Percentiles rank a stretch among this genome's conserved stretches.
phyloP scores from a whole-genome alignment of 805 yeast species.

The Yarrowia sp. region DNA sequence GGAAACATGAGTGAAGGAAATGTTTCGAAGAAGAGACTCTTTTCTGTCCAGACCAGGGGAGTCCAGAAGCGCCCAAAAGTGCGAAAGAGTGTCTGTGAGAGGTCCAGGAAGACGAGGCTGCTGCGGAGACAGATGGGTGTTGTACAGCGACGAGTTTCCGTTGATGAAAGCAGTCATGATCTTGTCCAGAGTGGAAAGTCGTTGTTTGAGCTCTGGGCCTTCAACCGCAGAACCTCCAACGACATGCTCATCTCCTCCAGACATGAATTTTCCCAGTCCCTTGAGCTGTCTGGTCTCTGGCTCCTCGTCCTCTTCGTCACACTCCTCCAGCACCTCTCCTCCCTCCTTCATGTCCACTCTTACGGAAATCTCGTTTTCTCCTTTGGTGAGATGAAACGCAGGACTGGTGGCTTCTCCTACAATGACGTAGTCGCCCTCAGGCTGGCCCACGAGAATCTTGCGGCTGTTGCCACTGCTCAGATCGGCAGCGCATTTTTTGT shows the following conservation, averaged over 20 bases:
- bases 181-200: background rate
- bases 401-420: slow-evolving; percentile 1
- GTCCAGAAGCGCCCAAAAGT: slow-evolving; percentile 7
- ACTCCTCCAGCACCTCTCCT: background rate
- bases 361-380: background rate
- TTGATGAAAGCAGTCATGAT: slow-evolving; percentile 8
- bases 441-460: slow-evolving; percentile 6
- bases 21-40: background rate
- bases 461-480: background rate
- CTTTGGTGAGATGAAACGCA: background rate
- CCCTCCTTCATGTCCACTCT: background rate
- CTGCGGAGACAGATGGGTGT: slow-evolving; percentile 2
- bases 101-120: slow-evolving; percentile 1
- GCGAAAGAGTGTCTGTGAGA: background rate
- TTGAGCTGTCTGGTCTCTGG: background rate
- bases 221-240: background rate
- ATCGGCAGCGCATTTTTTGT: background rate
- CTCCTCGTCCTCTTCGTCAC: background rate
- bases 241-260: background rate
- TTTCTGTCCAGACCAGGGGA: slow-evolving; percentile 4
- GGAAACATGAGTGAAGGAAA: background rate
- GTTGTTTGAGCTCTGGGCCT: background rate
- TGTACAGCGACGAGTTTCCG: slow-evolving; percentile 13
- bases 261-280: background rate
- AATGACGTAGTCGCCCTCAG: background rate